Evolutionary conservation across 495 filamentous ascomycete genomes (phyloP).

Genomic region (Monascus purpureus): DNA sequence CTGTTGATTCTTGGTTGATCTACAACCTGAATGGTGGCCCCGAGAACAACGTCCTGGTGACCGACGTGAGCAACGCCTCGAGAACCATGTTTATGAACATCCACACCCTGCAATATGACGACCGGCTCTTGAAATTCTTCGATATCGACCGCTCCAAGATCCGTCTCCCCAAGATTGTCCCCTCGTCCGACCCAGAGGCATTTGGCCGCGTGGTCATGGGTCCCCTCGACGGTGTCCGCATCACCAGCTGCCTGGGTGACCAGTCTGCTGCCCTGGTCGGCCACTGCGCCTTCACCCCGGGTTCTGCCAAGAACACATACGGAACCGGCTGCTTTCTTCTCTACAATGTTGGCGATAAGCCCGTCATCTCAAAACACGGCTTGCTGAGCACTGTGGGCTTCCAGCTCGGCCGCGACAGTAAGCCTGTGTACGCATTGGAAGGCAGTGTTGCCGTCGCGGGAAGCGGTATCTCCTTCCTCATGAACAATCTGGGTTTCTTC

Average conservation of each 20-base stretch:
- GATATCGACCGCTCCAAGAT: conserved; percentile 62
- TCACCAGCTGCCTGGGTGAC: conserved; percentile 82
- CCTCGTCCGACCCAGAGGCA: conserved; percentile 62
- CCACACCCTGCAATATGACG: conserved; percentile 72
- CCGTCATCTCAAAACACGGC: conserved; percentile 82
- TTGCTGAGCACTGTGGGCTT: conserved; percentile 84
- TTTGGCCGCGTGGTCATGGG: conserved; percentile 60
- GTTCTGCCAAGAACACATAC: conserved; percentile 90
- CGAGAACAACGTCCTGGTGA: conserved; percentile 56
- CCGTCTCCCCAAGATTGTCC: conserved; percentile 70
- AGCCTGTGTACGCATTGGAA: conserved; percentile 82
- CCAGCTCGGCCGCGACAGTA: conserved; percentile 43
- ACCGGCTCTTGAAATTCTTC: conserved; percentile 71
- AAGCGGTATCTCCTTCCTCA: conserved; percentile 77
- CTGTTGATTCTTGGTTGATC: conserved; percentile 86
- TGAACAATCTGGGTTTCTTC: conserved; percentile 81
- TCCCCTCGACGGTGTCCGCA: conserved; percentile 57
- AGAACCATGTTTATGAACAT: conserved; percentile 97
- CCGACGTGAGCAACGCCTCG: conserved; percentile 85
- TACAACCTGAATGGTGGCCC: conserved; percentile 83
- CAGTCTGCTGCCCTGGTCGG: conserved; percentile 88
- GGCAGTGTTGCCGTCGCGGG: conserved; percentile 88
- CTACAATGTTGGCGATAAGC: conserved; percentile 84
- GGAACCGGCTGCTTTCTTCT: conserved; percentile 93
- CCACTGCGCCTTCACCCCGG: conserved; percentile 78